phyloP scores from a whole-genome alignment of 805 yeast genomes.

The Yarrowia osloensis region DNA sequence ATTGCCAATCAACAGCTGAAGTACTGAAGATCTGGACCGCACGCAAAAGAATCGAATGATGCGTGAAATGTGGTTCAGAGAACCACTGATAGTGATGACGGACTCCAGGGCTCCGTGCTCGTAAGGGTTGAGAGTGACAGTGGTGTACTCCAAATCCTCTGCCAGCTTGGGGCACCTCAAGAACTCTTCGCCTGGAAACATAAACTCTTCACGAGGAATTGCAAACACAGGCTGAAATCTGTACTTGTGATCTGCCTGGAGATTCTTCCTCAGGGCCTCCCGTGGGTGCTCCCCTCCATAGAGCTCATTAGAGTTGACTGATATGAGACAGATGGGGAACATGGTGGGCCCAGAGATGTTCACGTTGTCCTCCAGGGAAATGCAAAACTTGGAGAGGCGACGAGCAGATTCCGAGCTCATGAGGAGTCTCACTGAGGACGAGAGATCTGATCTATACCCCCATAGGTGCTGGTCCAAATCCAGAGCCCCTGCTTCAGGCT shows the following conservation, averaged over 20 bases:
- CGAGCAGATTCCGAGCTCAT: slow-evolving; percentile 10
- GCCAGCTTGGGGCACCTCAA: background rate
- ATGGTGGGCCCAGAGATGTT: background rate
- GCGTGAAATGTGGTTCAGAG: background rate
- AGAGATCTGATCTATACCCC: background rate
- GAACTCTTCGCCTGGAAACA: slow-evolving; percentile 19
- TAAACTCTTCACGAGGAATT: slow-evolving; percentile 9
- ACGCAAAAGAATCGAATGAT: slow-evolving; percentile 8
- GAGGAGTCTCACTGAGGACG: slow-evolving; percentile 3
- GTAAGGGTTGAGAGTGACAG: background rate
- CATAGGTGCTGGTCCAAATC: background rate
- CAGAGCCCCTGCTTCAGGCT: background rate
- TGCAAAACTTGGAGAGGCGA: slow-evolving; percentile 7
- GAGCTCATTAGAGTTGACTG: background rate
- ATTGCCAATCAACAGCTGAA: background rate
- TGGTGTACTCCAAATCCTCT: background rate
- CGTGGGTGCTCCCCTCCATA: background rate
- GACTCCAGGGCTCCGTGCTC: slow-evolving; percentile 10
- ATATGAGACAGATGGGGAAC: slow-evolving; percentile 11
- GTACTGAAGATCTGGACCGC: background rate
- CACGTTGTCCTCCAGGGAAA: slow-evolving; percentile 1
- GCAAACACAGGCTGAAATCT: slow-evolving; percentile 22
- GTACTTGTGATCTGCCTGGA: background rate
- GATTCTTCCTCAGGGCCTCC: background rate
- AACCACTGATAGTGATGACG: background rate